Conservation (phyloP, 371 early-diverging fungal genomes). For the Cokeromyces recurvatus region DNA sequence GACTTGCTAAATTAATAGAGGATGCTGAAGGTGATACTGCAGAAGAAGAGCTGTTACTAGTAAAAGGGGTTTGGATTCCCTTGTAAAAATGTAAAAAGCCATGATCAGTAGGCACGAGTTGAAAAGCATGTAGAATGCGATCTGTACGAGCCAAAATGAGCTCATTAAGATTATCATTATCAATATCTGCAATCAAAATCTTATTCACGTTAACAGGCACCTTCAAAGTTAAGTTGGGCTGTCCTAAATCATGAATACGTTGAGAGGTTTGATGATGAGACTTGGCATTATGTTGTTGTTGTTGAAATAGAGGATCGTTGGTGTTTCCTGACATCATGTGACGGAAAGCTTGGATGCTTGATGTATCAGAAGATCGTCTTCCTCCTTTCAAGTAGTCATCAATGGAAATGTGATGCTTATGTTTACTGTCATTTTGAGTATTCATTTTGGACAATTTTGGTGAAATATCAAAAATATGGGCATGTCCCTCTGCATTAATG, state of each 20-base stretch:
- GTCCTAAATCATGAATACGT: slow-evolving; percentile 40
- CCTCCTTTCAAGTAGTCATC: slow-evolving; percentile 39
- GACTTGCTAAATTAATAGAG: slow-evolving; percentile 1
- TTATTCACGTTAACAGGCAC: slow-evolving; percentile 81
- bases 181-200: slow-evolving; percentile 72
- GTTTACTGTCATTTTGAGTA: not conserved
- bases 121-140: slow-evolving; percentile 72
- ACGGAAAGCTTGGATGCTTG: slow-evolving; percentile 34
- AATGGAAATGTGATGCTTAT: slow-evolving; percentile 25
- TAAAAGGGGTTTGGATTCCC: slow-evolving; percentile 11
- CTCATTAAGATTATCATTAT: slow-evolving; percentile 74
- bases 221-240: slow-evolving; percentile 62
- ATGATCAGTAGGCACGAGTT: slow-evolving; percentile 23
- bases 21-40: slow-evolving; percentile 19
- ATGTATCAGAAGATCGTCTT: slow-evolving; percentile 37
- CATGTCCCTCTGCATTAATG: slow-evolving; percentile 65
- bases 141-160: slow-evolving; percentile 78
- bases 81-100: slow-evolving; percentile 8
- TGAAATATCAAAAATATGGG: slow-evolving; percentile 61
- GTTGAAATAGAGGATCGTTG: not conserved
- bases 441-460: not conserved
- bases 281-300: not conserved
- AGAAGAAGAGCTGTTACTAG: not conserved
- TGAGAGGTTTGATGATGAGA: not conserved
- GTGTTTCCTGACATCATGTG: slow-evolving; percentile 21